Evolutionary conservation across 345 rosid genomes (phyloP), one percentile per base, ranked within the genome.

Genomic region (Crucihimalaya himalaica): DNA sequence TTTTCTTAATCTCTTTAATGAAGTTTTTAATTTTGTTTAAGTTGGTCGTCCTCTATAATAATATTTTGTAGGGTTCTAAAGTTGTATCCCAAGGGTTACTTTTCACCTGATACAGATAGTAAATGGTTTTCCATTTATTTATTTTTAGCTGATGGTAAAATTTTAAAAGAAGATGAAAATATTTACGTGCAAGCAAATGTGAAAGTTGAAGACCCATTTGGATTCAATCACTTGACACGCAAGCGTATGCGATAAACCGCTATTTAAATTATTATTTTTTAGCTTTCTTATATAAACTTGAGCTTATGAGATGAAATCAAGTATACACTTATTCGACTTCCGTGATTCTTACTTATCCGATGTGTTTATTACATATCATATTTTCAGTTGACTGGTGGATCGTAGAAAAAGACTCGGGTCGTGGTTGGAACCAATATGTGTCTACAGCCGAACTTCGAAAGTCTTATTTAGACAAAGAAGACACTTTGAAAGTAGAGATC

Each of bases 341-440:
- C n/a, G n/a, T n/a, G 32, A 29, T 29, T 29, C 32, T 29, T 7
- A 6, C 0, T 29, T 29, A 29, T 5, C 1, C 1, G 4, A 31
- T 31, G 34, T 5, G n/a, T n/a, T 31, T 31, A 31, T 10, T 35
- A 14, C 13, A 63, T 40, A 39, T 23, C 35, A 1, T 8, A 11
- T 39, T 10, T 14, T 12, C 43, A 55, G 73, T 56, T 7, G 1
- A 29, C 3, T 0, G 1, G 0, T 54, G 72, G 54, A 0, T 16
- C 29, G 0, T 0, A 0, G 0, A n/a, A 2, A 0, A 1, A 16
- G 5, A 0, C 3, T 0, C 0, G 0, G 31, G 42, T 42, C 7
- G 0, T 5, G 63, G 54, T 27, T 10, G 19, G 39, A 1, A 9
- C 12, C 8, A 12, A 0, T 68, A 4, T 8, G 7, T 40, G 20